Conservation (phyloP, 169 alveolate genomes). For the Ophryocystis elektroscirrha region DNA sequence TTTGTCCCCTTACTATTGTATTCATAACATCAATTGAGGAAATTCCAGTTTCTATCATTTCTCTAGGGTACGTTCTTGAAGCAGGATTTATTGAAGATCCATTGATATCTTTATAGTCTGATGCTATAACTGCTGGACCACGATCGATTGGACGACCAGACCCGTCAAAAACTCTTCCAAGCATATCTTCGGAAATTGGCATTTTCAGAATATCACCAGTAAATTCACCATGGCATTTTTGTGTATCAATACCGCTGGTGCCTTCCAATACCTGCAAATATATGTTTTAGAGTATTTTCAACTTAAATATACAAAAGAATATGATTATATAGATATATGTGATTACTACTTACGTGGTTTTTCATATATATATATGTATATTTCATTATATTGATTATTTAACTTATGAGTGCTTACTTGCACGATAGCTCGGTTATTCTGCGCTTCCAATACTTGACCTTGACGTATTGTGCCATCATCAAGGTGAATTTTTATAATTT, state of each 20-base stretch:
- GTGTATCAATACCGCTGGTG: conserved; percentile 91
- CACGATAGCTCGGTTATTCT: conserved; percentile 86
- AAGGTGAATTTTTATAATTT: conserved; percentile 79
- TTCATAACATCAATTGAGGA: conserved; percentile 99
- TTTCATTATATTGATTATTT: no score
- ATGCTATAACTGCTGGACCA: conserved; percentile 94
- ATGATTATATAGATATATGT: neutral
- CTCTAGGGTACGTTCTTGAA: conserved; percentile 90
- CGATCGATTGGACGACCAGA: conserved; percentile 96
- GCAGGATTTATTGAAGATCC: conserved; percentile 94
- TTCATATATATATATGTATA: no score
- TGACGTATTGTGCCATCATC: conserved; percentile 90
- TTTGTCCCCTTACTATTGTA: conserved; percentile 97
- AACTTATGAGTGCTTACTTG: conserved; percentile 12
- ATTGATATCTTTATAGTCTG: conserved; percentile 77
- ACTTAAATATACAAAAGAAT: neutral
- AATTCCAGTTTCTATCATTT: conserved; percentile 98
- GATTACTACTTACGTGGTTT: no score
- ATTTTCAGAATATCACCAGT: conserved; percentile 91
- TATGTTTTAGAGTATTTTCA: no score
- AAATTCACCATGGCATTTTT: conserved; percentile 77
- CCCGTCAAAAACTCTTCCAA: conserved; percentile 98
- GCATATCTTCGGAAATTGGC: conserved; percentile 97
- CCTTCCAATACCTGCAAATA: conserved; percentile 92
- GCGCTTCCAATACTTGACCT: conserved; percentile 91